These are phyloP conservation scores for Crucibulum parvulum DNA, from an alignment of 1,284 basidiomycete species.

Conservation along the genomic window DNA sequence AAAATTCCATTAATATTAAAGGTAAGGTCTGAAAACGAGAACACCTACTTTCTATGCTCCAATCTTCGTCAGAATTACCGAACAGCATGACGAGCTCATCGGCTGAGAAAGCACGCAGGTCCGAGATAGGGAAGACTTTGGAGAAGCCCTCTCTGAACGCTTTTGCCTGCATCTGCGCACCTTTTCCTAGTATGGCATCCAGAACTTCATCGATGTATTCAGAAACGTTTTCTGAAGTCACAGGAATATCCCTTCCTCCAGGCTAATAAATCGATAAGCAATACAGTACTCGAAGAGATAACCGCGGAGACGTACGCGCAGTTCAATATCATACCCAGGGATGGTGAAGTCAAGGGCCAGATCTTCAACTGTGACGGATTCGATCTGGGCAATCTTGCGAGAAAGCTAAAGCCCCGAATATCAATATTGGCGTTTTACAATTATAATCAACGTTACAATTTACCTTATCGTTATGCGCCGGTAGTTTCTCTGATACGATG, in stretches of 20 bases:
- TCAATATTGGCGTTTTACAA: not conserved
- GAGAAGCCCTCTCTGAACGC: slow-evolving; percentile 93
- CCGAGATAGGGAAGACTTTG: slow-evolving; percentile 91
- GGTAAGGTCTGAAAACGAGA: not conserved
- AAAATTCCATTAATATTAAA: slow-evolving; percentile 8
- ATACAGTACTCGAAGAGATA: slow-evolving; percentile 1
- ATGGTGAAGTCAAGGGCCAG: slow-evolving; percentile 95
- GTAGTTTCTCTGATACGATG: slow-evolving; percentile 50
- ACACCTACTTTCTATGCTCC: slow-evolving; percentile 85
- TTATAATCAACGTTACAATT: not conserved
- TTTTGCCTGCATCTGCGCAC: slow-evolving; percentile 77
- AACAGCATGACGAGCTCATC: slow-evolving; percentile 95
- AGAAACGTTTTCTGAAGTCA: slow-evolving; percentile 87
- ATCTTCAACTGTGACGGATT: slow-evolving; percentile 80
- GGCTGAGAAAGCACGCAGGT: slow-evolving; percentile 91
- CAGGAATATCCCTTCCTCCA: slow-evolving; percentile 79
- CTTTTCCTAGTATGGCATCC: slow-evolving; percentile 83
- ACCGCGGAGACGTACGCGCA: slow-evolving; percentile 62
- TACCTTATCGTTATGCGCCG: slow-evolving; percentile 61
- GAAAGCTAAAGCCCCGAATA: slow-evolving; percentile 43
- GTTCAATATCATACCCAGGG: slow-evolving; percentile 93
- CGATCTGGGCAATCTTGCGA: slow-evolving; percentile 62
- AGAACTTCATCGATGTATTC: slow-evolving; percentile 88
- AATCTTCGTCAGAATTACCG: slow-evolving; percentile 95
- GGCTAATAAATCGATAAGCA: slow-evolving; percentile 49